Conservation (phyloP, 2,329 filamentous ascomycete species). For the Hymenoscyphus linearis region DNA sequence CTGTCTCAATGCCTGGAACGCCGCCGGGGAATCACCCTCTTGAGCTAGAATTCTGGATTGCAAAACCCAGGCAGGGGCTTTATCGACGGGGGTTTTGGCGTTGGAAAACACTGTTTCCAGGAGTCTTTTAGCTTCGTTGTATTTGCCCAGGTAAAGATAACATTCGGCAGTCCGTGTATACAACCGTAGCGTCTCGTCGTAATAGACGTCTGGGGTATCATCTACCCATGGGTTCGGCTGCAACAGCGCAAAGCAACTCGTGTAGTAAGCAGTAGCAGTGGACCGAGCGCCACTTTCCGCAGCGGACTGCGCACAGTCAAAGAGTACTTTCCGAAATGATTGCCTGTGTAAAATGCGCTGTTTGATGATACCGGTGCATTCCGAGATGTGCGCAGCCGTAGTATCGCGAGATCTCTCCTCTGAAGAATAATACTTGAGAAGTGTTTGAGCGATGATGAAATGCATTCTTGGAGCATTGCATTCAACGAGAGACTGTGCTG, state of each 20-base stretch:
- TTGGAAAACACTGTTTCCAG: slow-evolving; percentile 65
- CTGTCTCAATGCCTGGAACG: slow-evolving; percentile 64
- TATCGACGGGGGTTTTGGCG: slow-evolving; percentile 69
- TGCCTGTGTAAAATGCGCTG: slow-evolving; percentile 53
- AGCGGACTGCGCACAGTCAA: slow-evolving; percentile 71
- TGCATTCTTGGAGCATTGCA: slow-evolving; percentile 76
- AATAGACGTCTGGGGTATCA: slow-evolving; percentile 64
- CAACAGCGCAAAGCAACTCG: slow-evolving; percentile 69
- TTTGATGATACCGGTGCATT: slow-evolving; percentile 71
- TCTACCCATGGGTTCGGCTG: slow-evolving; percentile 76
- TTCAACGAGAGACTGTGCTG: slow-evolving; percentile 64
- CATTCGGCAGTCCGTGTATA: slow-evolving; percentile 78
- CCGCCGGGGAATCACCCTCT: slow-evolving; percentile 63
- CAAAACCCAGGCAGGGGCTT: slow-evolving; percentile 77
- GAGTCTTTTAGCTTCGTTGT: slow-evolving; percentile 61
- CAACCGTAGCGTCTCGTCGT: slow-evolving; percentile 78
- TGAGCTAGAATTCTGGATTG: slow-evolving; percentile 75
- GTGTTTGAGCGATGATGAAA: slow-evolving; percentile 76
- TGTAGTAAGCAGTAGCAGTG: slow-evolving; percentile 79
- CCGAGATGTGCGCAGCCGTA: slow-evolving; percentile 75
- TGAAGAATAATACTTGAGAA: slow-evolving; percentile 64
- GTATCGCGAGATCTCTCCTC: slow-evolving; percentile 63
- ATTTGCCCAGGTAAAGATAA: slow-evolving; percentile 71
- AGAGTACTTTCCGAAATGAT: slow-evolving; percentile 65
- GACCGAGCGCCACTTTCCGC: slow-evolving; percentile 77